Conservation (phyloP, 257 asterid genomes). For the Nicotiana tomentosiformis region DNA sequence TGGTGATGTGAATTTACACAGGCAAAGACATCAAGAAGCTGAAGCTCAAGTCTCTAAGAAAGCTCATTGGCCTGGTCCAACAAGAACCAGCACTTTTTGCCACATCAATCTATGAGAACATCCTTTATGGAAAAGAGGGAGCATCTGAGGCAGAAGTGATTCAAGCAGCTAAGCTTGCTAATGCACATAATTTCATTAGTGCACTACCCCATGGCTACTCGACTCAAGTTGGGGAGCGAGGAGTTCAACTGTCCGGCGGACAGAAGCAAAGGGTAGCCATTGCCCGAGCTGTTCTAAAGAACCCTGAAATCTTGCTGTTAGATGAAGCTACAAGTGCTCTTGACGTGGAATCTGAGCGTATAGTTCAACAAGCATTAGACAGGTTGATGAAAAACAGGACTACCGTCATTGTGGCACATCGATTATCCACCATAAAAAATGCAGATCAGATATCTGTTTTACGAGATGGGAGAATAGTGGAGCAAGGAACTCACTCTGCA, state of each 20-base stretch:
- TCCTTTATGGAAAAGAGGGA: conserved; percentile 88
- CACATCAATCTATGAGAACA: conserved; percentile 82
- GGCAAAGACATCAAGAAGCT: conserved; percentile 87
- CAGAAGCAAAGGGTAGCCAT: conserved; percentile 85
- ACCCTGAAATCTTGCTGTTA: conserved; percentile 64
- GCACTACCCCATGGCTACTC: conserved; percentile 86
- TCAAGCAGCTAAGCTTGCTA: conserved; percentile 90
- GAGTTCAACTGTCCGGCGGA: conserved; percentile 81
- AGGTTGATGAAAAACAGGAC: conserved; percentile 72
- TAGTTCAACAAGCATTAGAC: conserved; percentile 68
- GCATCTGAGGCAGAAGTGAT: conserved; percentile 79
- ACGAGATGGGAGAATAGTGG: conserved; percentile 76
- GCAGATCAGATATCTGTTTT: conserved; percentile 69
- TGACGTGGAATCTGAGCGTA: conserved; percentile 67
- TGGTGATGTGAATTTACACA: conserved; percentile 20
- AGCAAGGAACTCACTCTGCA: conserved; percentile 64
- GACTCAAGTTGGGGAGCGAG: conserved; percentile 75
- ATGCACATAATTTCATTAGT: conserved; percentile 77
- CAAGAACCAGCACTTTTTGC: conserved; percentile 99
- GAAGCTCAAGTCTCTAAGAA: conserved; percentile 71
- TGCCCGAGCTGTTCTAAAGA: conserved; percentile 71
- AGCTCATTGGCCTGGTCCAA: conserved; percentile 84
- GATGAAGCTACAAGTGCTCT: conserved; percentile 87
- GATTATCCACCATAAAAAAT: conserved; percentile 59
- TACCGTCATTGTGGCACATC: conserved; percentile 65